Evolutionary conservation across 345 rosid species (phyloP).

Genomic region (Leavenworthia alabamica): DNA sequence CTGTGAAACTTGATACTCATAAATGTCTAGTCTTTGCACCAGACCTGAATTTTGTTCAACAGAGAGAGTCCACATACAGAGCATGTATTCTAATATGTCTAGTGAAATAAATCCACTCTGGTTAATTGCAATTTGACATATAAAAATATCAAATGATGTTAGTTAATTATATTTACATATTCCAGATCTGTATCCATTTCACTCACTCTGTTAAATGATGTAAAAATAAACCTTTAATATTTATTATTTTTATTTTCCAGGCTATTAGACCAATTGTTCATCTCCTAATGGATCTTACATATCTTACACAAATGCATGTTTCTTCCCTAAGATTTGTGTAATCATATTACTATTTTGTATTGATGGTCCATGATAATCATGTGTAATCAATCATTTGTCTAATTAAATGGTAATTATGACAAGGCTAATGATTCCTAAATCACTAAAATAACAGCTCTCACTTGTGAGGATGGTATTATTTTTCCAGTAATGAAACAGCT

Average conservation of each 20-base stretch:
- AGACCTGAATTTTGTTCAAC: not conserved
- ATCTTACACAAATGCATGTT: conserved; percentile 23
- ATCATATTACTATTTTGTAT: not conserved
- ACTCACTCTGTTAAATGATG: no score
- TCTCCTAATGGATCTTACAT: conserved; percentile 3
- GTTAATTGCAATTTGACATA: conserved; percentile 9
- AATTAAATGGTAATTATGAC: conserved; percentile 6
- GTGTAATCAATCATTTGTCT: conserved; percentile 27
- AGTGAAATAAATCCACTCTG: not conserved
- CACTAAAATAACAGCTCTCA: conserved; percentile 25
- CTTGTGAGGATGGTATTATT: conserved; percentile 10
- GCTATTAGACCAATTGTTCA: not conserved
- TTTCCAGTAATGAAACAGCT: conserved; percentile 27
- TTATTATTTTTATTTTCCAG: not conserved
- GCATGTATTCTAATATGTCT: not conserved
- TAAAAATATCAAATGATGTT: not conserved
- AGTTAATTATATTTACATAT: not conserved
- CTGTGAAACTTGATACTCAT: conserved; percentile 29
- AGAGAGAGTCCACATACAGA: conserved; percentile 21
- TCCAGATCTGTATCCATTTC: not conserved
- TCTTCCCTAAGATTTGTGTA: conserved; percentile 1
- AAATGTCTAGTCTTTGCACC: conserved; percentile 11
- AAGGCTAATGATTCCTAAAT: conserved; percentile 22
- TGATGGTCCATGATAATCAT: conserved; percentile 19
- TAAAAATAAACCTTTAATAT: no score